Conservation (phyloP, 768 basidiomycete species). For the Cystobasidium tubakii region DNA sequence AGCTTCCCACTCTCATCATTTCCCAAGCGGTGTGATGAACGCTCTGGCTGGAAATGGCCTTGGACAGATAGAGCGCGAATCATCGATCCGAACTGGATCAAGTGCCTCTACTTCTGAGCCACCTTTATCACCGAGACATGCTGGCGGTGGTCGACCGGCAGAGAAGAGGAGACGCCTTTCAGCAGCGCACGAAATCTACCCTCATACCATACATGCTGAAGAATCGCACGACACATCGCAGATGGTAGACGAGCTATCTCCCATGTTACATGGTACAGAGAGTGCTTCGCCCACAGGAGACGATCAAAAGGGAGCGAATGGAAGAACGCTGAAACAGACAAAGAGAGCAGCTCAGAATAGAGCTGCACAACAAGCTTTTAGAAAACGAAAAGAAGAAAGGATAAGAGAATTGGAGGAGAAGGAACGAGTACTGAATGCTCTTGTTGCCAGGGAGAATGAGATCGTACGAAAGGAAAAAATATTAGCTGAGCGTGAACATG, state of each 20-base stretch:
- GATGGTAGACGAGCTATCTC: slow-evolving; percentile 2
- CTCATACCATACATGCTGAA: background rate
- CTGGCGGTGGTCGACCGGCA: background rate
- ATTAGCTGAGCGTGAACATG: slow-evolving; percentile 17
- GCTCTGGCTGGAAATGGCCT: background rate
- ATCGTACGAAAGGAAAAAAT: background rate
- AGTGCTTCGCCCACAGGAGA: background rate
- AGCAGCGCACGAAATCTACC: background rate
- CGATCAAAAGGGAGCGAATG: slow-evolving; percentile 25
- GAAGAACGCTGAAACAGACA: slow-evolving; percentile 24
- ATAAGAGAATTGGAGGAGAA: slow-evolving; percentile 36
- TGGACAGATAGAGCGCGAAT: background rate
- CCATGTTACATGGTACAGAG: background rate
- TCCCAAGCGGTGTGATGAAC: background rate
- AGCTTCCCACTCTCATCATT: background rate
- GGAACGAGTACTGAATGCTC: slow-evolving; percentile 6
- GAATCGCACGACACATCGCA: background rate
- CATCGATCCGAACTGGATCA: background rate
- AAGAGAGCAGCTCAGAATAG: slow-evolving; percentile 38
- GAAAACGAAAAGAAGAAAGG: slow-evolving; percentile 34
- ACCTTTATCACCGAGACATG: background rate
- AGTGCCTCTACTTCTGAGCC: slow-evolving; percentile 1
- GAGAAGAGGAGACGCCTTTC: background rate
- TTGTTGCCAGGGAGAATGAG: slow-evolving; percentile 9
- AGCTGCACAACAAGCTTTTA: slow-evolving; percentile 37